These are phyloP conservation scores for Pythium plurisporium DNA, from an alignment of 352 stramenopile genomes.

Conservation along the genomic window DNA sequence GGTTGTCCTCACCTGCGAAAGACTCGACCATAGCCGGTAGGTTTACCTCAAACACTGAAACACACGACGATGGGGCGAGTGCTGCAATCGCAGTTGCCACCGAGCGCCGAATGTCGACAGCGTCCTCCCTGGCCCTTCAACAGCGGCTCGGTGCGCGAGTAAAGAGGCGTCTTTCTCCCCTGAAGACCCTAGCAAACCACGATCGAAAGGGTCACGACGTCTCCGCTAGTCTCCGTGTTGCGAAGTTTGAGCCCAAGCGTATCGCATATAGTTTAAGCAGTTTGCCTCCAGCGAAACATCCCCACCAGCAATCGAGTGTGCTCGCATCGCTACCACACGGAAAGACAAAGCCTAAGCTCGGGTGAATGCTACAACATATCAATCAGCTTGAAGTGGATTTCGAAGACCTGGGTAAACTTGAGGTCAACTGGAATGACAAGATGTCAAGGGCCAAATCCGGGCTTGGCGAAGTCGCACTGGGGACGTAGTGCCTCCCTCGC, in stretches of 20 bases:
- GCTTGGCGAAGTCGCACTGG: no score
- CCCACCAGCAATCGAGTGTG: background rate
- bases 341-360: no score
- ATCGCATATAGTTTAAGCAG: conserved; percentile 50
- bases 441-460: no score
- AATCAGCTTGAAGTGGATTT: no score
- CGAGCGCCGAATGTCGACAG: conserved; percentile 10
- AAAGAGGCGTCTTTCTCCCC: conserved; percentile 16
- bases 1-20: background rate
- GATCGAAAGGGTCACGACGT: background rate
- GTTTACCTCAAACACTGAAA: no score
- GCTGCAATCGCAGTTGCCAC: conserved; percentile 13
- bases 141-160: conserved; percentile 17
- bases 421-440: no score
- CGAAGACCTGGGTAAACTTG: no score
- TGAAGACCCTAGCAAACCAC: conserved; percentile 5
- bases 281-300: conserved; percentile 19
- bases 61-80: conserved; percentile 1
- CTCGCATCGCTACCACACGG: no score
- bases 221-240: conserved; percentile 23
- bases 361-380: no score
- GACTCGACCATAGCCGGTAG: background rate
- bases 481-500: no score
- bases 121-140: background rate
- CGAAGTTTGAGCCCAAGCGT: conserved; percentile 28